Base-by-base conservation (phyloP, 2,329 filamentous ascomycete species). In the Neocucurbitaria cava region DNA sequence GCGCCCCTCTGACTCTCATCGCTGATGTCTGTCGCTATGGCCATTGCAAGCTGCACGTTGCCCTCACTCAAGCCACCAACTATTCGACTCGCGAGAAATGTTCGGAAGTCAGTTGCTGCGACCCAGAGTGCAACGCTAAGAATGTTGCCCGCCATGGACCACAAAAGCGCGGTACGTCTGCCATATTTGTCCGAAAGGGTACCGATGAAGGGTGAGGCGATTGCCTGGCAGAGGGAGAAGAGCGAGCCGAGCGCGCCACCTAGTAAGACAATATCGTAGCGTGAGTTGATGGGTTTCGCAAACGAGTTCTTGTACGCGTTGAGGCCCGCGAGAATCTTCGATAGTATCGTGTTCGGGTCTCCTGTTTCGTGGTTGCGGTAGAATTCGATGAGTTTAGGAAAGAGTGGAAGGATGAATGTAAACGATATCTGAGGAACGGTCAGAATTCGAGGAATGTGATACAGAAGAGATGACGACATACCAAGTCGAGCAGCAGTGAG, bases 231-330 rank as follows among this genome's bases (percentile, higher is more conserved):
- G 42, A 98, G 83, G 11, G 90, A 94, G 81, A 99, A 99, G 18
- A 99, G 82, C 51, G 93, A 97, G 61, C 95, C 95, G 23, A 99
- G 82, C 20, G 94, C 95, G 43, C 95, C 95, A 49, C 95, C 95
- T 5, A 99, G 86, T 39, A 99, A 85, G 23, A 99, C 93, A 65
- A 98, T 96, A 74, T 99, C 95, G 81, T 99, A 96, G 79, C 92
- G 88, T 52, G 93, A 93, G 72, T 96, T 94, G 76, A 99, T 98
- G 40, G 94, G 93, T 50, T 89, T 88, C 39, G 91, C 88, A 72
- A 99, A 99, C 52, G 91, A 86, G 63, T 93, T 89, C 78, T 99
- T 99, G 85, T 99, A 99, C 41, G 90, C 83, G 73, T 99, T 97
- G 47, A 99, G 85, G 65, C 90, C 93, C 65, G 83, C 82, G 59